phyloP scores from a whole-genome alignment of 2,329 filamentous ascomycete genomes.

The Tolypocladium endophyticum region DNA sequence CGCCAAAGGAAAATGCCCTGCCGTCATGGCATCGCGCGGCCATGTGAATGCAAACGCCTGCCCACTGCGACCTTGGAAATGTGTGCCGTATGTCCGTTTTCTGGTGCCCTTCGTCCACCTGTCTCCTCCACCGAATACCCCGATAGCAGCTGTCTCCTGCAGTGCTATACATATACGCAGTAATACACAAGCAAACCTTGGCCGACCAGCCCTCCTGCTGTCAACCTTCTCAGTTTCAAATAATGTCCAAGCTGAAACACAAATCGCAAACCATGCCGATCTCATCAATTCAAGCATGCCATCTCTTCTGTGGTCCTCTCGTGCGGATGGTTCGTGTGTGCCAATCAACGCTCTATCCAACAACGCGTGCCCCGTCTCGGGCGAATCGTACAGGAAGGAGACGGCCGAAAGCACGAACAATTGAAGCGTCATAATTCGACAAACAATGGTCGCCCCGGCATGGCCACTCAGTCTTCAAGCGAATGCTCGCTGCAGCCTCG shows the following conservation, averaged over 20 bases:
- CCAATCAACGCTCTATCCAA: neutral
- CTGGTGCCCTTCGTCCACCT: too few species aligned
- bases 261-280: neutral
- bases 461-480: neutral
- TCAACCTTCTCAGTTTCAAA: neutral
- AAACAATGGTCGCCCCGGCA: neutral
- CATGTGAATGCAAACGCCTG: constrained; percentile 3
- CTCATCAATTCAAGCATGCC: neutral
- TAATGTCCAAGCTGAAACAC: neutral
- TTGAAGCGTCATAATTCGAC: neutral
- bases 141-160: neutral
- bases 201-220: neutral
- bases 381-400: neutral
- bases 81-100: neutral
- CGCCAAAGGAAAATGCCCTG: neutral
- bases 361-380: neutral
- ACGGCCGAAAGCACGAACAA: neutral
- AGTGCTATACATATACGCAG: neutral
- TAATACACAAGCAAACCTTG: neutral
- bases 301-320: neutral
- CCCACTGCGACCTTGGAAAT: neutral
- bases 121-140: neutral
- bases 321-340: neutral
- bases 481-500: neutral
- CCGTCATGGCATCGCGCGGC: constrained; percentile 1